A percentile compares a stretch with the other conserved stretches of the same genome.
Evolutionary conservation across 345 rosid genomes (phyloP).

Genomic region (Erysimum cheiranthoides): DNA sequence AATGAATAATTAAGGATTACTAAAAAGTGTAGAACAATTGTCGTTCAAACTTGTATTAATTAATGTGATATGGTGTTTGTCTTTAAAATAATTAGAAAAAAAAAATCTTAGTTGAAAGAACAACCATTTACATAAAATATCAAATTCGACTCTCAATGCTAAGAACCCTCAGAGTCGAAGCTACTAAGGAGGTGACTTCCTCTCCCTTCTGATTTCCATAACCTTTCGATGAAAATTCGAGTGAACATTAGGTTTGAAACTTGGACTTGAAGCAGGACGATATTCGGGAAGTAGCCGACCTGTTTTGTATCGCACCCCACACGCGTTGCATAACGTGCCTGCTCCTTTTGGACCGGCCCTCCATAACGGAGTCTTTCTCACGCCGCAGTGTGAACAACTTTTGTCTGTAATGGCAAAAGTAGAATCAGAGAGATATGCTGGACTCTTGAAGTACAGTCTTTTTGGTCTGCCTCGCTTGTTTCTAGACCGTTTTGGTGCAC

Average conservation of each 20-base stretch:
- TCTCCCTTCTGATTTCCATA: constrained; percentile 32
- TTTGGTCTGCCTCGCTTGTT: constrained; percentile 13
- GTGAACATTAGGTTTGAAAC: constrained; percentile 29
- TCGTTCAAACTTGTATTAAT: background rate
- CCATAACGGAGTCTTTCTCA: constrained; percentile 23
- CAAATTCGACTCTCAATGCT: background rate
- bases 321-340: constrained; percentile 31
- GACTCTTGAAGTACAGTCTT: background rate
- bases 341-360: constrained; percentile 33
- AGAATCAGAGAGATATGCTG: background rate
- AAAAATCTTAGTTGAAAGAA: background rate
- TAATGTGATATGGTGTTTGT: background rate
- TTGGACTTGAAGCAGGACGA: constrained; percentile 34
- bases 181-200: background rate
- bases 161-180: background rate
- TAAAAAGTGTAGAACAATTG: background rate
- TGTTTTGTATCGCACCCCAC: constrained; percentile 28
- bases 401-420: background rate
- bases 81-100: background rate
- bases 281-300: constrained; percentile 37
- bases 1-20: background rate
- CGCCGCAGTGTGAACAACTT: constrained; percentile 29
- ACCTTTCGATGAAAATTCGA: constrained; percentile 35
- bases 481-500: background rate
- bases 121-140: background rate